These are phyloP conservation scores for Trifolium subterraneum DNA, from an alignment of 306 rosid genomes.

Conservation along the genomic window DNA sequence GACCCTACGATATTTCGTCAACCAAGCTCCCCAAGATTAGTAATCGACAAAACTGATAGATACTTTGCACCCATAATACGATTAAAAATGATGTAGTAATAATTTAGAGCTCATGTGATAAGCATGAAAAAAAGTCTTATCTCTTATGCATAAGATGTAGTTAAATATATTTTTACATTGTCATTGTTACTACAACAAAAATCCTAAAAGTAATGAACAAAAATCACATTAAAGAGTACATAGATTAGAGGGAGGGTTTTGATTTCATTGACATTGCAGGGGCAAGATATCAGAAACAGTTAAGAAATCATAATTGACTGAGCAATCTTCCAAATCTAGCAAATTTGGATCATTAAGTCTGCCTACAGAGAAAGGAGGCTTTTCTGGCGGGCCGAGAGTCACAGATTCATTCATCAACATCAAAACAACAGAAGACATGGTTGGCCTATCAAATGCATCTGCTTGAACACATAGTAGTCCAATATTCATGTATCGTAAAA, in stretches of 20 bases:
- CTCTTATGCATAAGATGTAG: background rate
- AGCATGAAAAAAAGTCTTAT: background rate
- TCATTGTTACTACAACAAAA: background rate
- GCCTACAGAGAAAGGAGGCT: conserved; percentile 48
- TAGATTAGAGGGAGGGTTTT: background rate
- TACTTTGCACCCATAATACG: background rate
- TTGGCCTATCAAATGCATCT: conserved; percentile 58
- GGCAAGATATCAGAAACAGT: conserved; percentile 45
- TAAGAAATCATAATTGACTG: conserved; percentile 28
- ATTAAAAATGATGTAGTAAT: background rate
- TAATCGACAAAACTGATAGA: background rate
- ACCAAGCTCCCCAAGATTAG: background rate
- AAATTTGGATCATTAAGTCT: conserved; percentile 19
- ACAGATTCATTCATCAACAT: conserved; percentile 50
- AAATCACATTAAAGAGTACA: background rate
- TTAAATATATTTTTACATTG: background rate
- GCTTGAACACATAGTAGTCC: conserved; percentile 60
- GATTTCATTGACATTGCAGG: conserved; percentile 12
- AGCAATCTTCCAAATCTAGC: background rate
- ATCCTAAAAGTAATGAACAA: background rate
- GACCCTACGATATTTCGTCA: background rate
- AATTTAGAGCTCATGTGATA: background rate
- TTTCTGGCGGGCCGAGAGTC: conserved; percentile 39
- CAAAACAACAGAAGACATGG: conserved; percentile 53
- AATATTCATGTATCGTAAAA: conserved; percentile 47